Evolutionary conservation across 2,329 filamentous ascomycete genomes (phyloP), one percentile per base, ranked within the genome.

Genomic region (Monilinia vaccinii-corymbosi): DNA sequence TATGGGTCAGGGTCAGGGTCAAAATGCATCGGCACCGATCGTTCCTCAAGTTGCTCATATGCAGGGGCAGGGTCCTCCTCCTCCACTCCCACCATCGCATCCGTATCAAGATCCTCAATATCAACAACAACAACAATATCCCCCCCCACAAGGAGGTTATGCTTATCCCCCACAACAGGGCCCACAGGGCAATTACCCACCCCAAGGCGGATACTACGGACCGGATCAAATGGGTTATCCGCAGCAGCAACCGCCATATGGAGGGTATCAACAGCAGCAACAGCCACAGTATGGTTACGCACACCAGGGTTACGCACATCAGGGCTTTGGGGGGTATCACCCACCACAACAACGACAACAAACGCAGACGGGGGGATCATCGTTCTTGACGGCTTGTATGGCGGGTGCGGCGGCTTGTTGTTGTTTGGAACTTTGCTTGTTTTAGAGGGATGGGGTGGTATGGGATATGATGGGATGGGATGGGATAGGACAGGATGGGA

Each of bases 351-450:
- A n/a, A n/a, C n/a, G n/a, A n/a, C n/a, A n/a, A n/a, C n/a, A n/a
- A n/a, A n/a, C n/a, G 47, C 61, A 71, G 42, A 69, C 72, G 59
- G 75, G 75, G 7, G 74, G 76, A 61, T 75, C 75, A 56, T 65
- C 71, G 2, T 68, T 78, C 38, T 71, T 76, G 42, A 74, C 74
- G 4, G 77, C 73, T 18, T 64, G 77, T 47, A 68, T 77, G 62
- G 78, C 73, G 11, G 73, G 71, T 58, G 63, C 79, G 69, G 77
- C 78, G 42, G 79, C 77, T 66, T 80, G 78, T 65, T 80, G 78
- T 66, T 80, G 78, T 72, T 73, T 80, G 71, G 78, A 80, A 7
- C 14, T 57, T 73, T 76, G 62, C 67, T 40, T 80, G 67, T 78
- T 79, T 65, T 79, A 76, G 66, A 36, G 18, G 28, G 42, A 14